Evolutionary conservation across 345 rosid species (phyloP).

Genomic region (Syzygium aromaticum): DNA sequence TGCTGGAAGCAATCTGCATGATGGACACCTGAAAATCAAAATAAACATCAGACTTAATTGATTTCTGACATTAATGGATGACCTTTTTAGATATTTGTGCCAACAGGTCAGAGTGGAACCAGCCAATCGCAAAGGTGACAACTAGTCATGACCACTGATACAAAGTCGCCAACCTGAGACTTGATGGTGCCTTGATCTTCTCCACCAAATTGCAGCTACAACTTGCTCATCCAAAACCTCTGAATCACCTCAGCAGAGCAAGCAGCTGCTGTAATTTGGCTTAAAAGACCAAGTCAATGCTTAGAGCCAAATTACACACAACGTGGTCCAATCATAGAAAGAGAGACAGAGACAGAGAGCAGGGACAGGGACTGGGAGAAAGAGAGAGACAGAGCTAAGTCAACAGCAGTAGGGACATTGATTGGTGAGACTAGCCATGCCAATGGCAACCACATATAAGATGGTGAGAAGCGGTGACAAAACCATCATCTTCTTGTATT

Average conservation of each 20-base stretch:
- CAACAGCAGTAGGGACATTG: background rate
- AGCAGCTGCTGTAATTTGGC: background rate
- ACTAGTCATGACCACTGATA: background rate
- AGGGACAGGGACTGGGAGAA: no score
- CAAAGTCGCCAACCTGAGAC: background rate
- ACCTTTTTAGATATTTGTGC: background rate
- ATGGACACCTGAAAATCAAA: constrained; percentile 74
- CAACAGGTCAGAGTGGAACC: background rate
- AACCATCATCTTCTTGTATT: background rate
- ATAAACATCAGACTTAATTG: background rate
- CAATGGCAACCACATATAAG: background rate
- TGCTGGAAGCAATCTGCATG: constrained; percentile 81
- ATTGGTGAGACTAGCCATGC: background rate
- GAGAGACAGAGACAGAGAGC: no score
- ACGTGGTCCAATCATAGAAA: background rate
- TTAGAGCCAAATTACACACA: background rate
- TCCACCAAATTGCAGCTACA: background rate
- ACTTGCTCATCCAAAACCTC: background rate
- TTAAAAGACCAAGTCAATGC: background rate
- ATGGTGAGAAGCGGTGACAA: background rate
- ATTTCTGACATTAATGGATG: background rate
- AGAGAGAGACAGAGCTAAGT: background rate
- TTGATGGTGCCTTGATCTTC: background rate
- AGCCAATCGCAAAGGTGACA: background rate
- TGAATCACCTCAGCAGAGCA: background rate